Evolutionary conservation across 2,329 filamentous ascomycete species (phyloP), one percentile per base, ranked within the genome.

Genomic region (Sarocladium brachiariae): DNA sequence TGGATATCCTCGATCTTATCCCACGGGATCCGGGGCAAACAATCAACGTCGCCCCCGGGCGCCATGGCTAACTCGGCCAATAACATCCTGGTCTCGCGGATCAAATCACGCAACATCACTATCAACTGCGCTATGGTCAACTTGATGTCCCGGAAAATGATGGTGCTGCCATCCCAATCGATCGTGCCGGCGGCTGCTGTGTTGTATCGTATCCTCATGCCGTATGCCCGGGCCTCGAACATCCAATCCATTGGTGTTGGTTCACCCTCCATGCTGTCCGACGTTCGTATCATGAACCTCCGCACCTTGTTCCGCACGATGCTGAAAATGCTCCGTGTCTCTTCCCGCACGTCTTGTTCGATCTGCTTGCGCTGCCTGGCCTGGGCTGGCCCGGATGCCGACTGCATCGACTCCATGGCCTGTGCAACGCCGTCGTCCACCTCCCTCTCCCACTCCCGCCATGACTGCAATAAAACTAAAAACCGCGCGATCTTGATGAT

Each of bases 391-490:
- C 27, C 27, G 27, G 27, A 30, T 30, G 13, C n/a, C 14, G 13
- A 18, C 11, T n/a, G 45, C 24, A 31, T 14, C n/a, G n/a, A n/a
- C 35, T 38, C 19, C 14, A 38, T 38, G 13, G 14, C 30, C 9
- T 18, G 9, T 11, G n/a, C 24, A 27, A 48, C 24, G 13, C 24
- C 16, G 8, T 24, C 21, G 16, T 30, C 27, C 5, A 48, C 27
- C 18, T 14, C 30, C 13, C 7, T 19, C 19, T 48, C 45, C 45
- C 31, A 48, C 25, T 31, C 45, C 16, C 18, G 24, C 45, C 18
- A 48, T 31, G 30, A 48, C 27, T 48, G 18, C 13, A 11, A 48
- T 31, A 48, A 48, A 18, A 48, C 24, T 31, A 48, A 48, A 48
- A 14, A 48, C 8, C 30, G 18, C 5, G 24, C 45, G 24, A 48